Conservation (phyloP, 176 grass and related monocot genomes). For the Chloris gayana region DNA sequence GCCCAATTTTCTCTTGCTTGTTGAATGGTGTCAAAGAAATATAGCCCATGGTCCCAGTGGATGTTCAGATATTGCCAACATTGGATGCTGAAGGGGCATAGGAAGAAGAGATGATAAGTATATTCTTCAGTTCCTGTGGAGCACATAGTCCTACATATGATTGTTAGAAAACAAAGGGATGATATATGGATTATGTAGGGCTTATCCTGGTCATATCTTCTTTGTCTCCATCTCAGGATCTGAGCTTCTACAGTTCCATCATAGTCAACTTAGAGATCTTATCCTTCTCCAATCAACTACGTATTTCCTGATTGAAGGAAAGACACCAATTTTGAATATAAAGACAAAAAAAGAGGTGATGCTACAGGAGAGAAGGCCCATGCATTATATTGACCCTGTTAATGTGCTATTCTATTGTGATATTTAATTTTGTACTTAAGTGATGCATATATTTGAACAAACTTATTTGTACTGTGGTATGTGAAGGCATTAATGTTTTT, state of each 20-base stretch:
- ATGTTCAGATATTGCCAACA: no score
- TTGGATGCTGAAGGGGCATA: no score
- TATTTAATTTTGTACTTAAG: background rate
- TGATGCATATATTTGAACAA: background rate
- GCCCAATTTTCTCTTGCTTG: no score
- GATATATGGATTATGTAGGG: background rate
- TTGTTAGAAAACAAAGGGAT: background rate
- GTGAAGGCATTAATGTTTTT: background rate
- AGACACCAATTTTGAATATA: background rate
- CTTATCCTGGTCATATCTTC: background rate
- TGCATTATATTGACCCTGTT: constrained; percentile 14
- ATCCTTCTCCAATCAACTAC: background rate
- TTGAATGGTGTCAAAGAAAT: no score
- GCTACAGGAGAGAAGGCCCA: background rate
- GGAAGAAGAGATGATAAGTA: no score
- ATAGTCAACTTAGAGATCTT: background rate
- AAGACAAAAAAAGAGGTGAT: background rate
- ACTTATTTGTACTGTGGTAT: background rate
- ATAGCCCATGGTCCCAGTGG: no score
- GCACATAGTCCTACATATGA: background rate
- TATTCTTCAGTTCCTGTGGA: no score
- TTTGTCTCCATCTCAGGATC: background rate
- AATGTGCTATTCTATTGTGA: constrained; percentile 5
- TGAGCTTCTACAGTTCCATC: background rate
- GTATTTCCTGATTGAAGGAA: background rate